Evolutionary conservation across 108 stramenopile species (phyloP), one percentile per base, ranked within the genome.

Genomic region (Pseudonitzschia delicatissima): DNA sequence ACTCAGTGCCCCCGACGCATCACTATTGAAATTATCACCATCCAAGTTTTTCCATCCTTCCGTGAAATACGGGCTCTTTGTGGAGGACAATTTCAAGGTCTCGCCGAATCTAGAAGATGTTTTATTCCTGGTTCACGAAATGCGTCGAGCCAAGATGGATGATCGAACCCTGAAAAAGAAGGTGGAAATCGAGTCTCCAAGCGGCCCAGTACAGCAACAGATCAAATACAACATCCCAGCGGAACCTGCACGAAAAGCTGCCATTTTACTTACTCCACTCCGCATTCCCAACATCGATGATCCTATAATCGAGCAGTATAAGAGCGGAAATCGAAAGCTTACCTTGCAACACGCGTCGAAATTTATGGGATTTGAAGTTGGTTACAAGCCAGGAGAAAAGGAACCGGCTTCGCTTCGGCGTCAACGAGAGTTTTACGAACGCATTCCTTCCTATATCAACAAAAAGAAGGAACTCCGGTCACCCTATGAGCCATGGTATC

Each of bases 341-440:
- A 72, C 74, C 0, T 52, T 82, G 13, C 32, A 69, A 47, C 78
- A 87, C n/a, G 83, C 82, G 4, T 62, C 82, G 9, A 77, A 80
- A 40, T 68, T 81, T 28, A 84, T 88, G 84, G 67, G 78, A 39
- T 81, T 72, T 48, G 91, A 91, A 65, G 62, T 77, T 8, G 86
- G 82, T 11, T 59, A 62, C 31, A 62, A 79, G 11, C 42, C 68
- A 26, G 65, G 51, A 8, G 57, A 57, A 7, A 64, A 58, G 18
- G 87, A 88, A 53, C 50, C 70, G 9, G 55, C 51, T 42, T 66
- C 64, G 39, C 21, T 84, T 26, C 71, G 68, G 45, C 62, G 42
- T 1, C 87, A 92, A 68, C 70, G 86, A 26, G 86, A 86, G 61
- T 89, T 82, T 62, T 88, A 88, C 33, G 83, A 87, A 64, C 74